A percentile compares a stretch with the other conserved stretches of the same genome.
Conservation (phyloP, 192 early-diverging fungal species). For the Umbelopsis isabellina region DNA sequence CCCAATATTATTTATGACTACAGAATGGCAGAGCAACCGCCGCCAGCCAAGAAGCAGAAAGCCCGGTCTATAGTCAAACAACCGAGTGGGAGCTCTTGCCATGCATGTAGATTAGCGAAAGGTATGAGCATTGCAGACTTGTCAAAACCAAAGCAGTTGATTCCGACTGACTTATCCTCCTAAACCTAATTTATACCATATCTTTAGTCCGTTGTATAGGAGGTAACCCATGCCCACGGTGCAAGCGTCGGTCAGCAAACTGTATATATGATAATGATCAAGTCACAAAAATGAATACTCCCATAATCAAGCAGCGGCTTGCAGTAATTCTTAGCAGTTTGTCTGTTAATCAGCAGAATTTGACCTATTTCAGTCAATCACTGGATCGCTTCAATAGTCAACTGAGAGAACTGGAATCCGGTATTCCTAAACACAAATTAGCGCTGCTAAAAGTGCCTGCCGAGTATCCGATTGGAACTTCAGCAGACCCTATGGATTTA, state of each 20-base stretch:
- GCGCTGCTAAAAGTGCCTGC: background rate
- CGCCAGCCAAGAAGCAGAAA: slow-evolving; percentile 2
- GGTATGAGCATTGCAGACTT: background rate
- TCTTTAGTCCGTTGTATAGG: background rate
- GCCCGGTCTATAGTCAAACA: background rate
- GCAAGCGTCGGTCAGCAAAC: background rate
- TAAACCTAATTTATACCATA: background rate
- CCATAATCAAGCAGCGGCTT: background rate
- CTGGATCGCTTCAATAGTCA: background rate
- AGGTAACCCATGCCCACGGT: background rate
- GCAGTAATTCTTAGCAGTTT: background rate
- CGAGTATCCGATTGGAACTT: slow-evolving; percentile 1
- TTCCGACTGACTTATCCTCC: background rate
- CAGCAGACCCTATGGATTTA: background rate
- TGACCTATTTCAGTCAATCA: background rate
- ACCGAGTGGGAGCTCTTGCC: slow-evolving; percentile 7
- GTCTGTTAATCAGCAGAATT: background rate
- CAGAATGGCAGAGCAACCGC: slow-evolving; percentile 4
- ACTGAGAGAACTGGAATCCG: background rate
- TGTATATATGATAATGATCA: slow-evolving; percentile 14
- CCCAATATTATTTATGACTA: no score
- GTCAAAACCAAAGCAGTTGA: background rate
- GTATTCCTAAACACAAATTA: background rate
- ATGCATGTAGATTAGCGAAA: slow-evolving; percentile 1
- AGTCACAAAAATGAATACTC: background rate